A percentile compares a stretch with the other conserved stretches of the same genome.
Evolutionary conservation across 306 rosid genomes (phyloP).

Genomic region (Betula pendula): DNA sequence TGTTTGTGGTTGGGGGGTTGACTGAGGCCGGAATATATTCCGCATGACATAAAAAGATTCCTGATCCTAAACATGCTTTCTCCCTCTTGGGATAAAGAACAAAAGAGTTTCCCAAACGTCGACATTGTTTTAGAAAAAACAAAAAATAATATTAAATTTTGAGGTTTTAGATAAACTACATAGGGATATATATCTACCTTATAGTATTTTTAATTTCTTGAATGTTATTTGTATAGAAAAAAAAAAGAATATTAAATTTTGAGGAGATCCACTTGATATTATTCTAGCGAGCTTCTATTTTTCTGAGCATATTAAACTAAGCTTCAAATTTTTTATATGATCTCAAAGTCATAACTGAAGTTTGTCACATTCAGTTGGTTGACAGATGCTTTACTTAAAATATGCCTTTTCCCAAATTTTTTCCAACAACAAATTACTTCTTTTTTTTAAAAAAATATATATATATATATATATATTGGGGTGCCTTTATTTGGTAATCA

Average conservation of each 20-base stretch:
- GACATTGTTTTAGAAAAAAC: background rate
- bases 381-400: background rate
- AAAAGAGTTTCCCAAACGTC: background rate
- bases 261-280: background rate
- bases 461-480: background rate
- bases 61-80: background rate
- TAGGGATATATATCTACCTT: no score
- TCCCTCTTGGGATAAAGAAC: background rate
- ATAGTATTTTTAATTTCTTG: background rate
- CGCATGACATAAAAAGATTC: background rate
- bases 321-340: no score
- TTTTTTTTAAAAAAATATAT: background rate
- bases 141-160: background rate
- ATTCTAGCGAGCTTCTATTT: background rate
- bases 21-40: slow-evolving; percentile 1
- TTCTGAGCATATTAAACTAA: background rate
- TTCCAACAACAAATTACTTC: no score
- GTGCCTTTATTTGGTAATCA: no score
- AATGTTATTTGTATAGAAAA: background rate
- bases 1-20: no score
- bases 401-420: background rate
- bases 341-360: background rate
- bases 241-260: no score
- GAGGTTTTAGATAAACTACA: no score
- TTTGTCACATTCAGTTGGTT: background rate